Evolutionary conservation across 306 rosid genomes (phyloP).

Genomic region (Prunus dulcis): DNA sequence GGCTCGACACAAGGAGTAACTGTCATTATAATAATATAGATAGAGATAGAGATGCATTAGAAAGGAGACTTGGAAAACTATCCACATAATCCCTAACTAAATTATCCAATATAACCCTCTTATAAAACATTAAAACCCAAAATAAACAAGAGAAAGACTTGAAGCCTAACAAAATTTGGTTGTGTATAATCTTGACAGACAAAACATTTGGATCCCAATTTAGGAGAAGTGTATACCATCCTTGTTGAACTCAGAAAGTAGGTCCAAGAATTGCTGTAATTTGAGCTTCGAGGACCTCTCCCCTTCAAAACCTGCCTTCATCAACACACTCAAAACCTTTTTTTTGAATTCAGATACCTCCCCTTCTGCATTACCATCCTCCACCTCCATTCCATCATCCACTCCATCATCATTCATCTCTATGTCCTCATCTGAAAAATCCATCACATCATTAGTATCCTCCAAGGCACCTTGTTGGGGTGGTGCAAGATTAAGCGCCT

Average conservation of each 20-base stretch:
- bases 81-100: background rate
- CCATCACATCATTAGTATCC: slow-evolving; percentile 30
- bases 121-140: background rate
- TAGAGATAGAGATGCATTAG: background rate
- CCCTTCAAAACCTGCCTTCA: slow-evolving; percentile 81
- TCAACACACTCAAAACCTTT: slow-evolving; percentile 66
- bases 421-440: slow-evolving; percentile 46
- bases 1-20: no score
- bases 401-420: slow-evolving; percentile 50
- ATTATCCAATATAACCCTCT: background rate
- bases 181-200: background rate
- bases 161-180: slow-evolving; percentile 20
- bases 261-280: slow-evolving; percentile 65
- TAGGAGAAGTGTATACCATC: slow-evolving; percentile 78
- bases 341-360: slow-evolving; percentile 74
- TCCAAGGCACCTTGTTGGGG: slow-evolving; percentile 35
- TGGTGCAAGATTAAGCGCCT: slow-evolving; percentile 46
- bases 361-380: slow-evolving; percentile 48
- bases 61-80: background rate
- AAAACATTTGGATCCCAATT: slow-evolving; percentile 2
- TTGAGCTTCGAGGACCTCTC: slow-evolving; percentile 86
- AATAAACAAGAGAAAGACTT: background rate
- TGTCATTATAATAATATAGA: no score
- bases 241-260: slow-evolving; percentile 77
- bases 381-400: slow-evolving; percentile 62